Conservation (phyloP, 192 early-diverging fungal genomes). For the Coemansia sp. region DNA sequence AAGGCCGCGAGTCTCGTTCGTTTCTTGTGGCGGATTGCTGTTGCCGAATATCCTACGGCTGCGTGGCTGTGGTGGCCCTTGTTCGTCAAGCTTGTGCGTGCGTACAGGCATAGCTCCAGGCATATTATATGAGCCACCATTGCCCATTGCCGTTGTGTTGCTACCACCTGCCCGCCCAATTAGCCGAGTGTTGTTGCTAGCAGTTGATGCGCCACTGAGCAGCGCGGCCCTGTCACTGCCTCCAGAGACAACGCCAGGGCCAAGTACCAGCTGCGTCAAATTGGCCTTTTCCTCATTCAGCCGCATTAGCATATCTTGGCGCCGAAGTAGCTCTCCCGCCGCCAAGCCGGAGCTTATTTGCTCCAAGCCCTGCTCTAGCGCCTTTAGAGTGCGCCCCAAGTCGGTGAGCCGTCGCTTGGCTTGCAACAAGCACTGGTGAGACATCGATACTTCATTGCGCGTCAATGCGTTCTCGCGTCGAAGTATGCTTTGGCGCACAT, state of each 20-base stretch:
- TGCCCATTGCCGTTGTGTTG: background rate
- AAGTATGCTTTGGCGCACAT: slow-evolving; percentile 71
- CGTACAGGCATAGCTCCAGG: slow-evolving; percentile 28
- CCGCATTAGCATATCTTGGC: slow-evolving; percentile 73
- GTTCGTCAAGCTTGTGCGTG: slow-evolving; percentile 20
- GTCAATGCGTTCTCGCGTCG: slow-evolving; percentile 70
- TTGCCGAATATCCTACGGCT: slow-evolving; percentile 73
- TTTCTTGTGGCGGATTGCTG: slow-evolving; percentile 64
- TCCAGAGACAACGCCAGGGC: slow-evolving; percentile 24
- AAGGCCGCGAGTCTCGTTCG: slow-evolving; percentile 72
- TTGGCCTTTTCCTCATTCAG: slow-evolving; percentile 69
- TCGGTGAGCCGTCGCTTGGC: slow-evolving; percentile 67
- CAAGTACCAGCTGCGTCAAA: slow-evolving; percentile 60
- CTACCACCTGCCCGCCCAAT: slow-evolving; percentile 37
- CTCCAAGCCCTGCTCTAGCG: slow-evolving; percentile 56
- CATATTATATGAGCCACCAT: slow-evolving; percentile 14
- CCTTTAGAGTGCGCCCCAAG: slow-evolving; percentile 54
- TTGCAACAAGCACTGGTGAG: slow-evolving; percentile 76
- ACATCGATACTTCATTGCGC: slow-evolving; percentile 70
- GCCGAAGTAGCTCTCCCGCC: slow-evolving; percentile 70
- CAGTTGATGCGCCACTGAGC: slow-evolving; percentile 25
- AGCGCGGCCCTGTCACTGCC: slow-evolving; percentile 31
- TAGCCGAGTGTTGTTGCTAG: slow-evolving; percentile 14
- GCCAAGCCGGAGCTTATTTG: slow-evolving; percentile 37
- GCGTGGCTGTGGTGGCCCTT: slow-evolving; percentile 21